Conservation (phyloP, 176 grass and related monocot species). For the Eragrostis nindensis region DNA sequence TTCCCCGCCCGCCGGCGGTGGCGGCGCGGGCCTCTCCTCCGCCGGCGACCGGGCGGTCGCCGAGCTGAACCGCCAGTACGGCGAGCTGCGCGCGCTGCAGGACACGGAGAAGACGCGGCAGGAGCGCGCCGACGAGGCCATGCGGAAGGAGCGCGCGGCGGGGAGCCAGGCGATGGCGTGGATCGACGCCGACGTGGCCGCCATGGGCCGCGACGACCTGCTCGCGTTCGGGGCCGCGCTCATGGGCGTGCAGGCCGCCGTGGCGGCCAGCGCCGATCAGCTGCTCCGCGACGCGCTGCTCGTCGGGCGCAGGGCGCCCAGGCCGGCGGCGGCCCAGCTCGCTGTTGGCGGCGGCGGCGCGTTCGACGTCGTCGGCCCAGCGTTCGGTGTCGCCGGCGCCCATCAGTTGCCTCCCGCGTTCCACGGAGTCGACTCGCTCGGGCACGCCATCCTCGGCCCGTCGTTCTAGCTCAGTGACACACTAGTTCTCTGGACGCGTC, state of each 20-base stretch:
- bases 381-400: neutral
- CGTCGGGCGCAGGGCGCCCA: conserved; percentile 11
- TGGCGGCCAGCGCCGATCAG: conserved; percentile 16
- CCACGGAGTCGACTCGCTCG: neutral
- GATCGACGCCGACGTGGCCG: neutral
- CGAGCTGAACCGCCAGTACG: conserved; percentile 39
- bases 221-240: conserved; percentile 16
- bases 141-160: conserved; percentile 18
- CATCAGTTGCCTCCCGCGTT: conserved; percentile 10
- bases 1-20: neutral
- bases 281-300: conserved; percentile 34
- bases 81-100: conserved; percentile 18
- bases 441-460: conserved; percentile 6
- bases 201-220: conserved; percentile 10
- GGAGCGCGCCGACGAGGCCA: conserved; percentile 22
- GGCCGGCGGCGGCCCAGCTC: neutral
- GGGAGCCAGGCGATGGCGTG: conserved; percentile 25
- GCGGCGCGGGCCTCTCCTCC: neutral
- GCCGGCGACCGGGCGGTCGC: neutral
- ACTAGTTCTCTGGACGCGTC: neutral
- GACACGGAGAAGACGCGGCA: conserved; percentile 36
- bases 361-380: neutral
- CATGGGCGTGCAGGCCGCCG: neutral
- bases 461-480: neutral
- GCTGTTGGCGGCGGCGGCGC: neutral